Percentiles rank a stretch among this genome's conserved stretches.
Evolutionary conservation across 805 yeast species (phyloP).

Genomic region (Candida chilensis): DNA sequence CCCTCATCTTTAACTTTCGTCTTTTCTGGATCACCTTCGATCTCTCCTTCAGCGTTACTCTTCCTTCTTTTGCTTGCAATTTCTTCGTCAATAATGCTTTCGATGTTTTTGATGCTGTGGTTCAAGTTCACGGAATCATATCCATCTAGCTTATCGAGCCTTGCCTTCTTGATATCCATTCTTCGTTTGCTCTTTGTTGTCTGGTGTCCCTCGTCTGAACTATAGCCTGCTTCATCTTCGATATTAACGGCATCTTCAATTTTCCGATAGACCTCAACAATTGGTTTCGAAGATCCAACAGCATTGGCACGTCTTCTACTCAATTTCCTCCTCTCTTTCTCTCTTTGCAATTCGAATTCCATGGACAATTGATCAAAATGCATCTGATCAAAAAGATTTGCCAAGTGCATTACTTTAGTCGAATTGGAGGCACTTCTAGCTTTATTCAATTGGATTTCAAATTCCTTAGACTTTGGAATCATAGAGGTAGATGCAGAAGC

Average conservation of each 20-base stretch:
- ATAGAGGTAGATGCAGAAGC: not conserved
- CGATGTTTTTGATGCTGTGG: not conserved
- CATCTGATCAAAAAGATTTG: conserved; percentile 61
- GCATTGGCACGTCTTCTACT: conserved; percentile 62
- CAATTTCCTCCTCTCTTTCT: conserved; percentile 59
- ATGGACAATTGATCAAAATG: conserved; percentile 73
- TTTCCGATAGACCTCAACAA: conserved; percentile 83
- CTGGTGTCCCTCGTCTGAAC: not conserved
- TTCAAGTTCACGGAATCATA: too few species aligned
- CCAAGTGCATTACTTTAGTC: conserved; percentile 53
- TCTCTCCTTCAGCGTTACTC: conserved; percentile 2
- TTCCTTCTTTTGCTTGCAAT: not conserved
- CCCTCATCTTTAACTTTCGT: not conserved
- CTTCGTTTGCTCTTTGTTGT: not conserved
- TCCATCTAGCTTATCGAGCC: too few species aligned
- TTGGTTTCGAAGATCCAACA: conserved; percentile 69
- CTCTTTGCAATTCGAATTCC: conserved; percentile 86
- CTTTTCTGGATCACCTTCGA: conserved; percentile 4
- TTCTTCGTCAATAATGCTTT: conserved; percentile 5
- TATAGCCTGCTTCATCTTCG: conserved; percentile 18
- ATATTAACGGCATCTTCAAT: conserved; percentile 80
- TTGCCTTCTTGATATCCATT: too few species aligned
- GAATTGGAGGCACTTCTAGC: conserved; percentile 5
- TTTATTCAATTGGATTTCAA: not conserved
- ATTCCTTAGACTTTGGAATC: not conserved